phyloP scores from a whole-genome alignment of 2,329 filamentous ascomycete genomes.

The Thielaviopsis populi region DNA sequence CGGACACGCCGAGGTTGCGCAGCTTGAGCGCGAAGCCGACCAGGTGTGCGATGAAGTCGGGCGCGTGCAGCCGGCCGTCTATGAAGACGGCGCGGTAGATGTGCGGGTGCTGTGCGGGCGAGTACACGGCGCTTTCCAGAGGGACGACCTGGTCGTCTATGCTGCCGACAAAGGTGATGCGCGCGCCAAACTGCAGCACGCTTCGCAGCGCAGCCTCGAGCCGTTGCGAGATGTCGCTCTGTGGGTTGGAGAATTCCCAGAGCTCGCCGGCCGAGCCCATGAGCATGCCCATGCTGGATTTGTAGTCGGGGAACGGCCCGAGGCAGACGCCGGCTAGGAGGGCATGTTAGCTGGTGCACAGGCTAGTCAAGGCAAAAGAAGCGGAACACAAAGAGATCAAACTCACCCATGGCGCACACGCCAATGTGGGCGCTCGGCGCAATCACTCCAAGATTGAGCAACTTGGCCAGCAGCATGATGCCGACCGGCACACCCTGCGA shows the following conservation, averaged over 20 bases:
- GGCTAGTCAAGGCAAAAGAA: background rate
- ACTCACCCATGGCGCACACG: slow-evolving; percentile 58
- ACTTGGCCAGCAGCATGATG: slow-evolving; percentile 79
- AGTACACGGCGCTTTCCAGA: slow-evolving; percentile 64
- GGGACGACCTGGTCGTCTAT: slow-evolving; percentile 96
- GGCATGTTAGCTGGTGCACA: background rate
- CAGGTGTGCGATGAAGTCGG: slow-evolving; percentile 85
- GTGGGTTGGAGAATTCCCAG: slow-evolving; percentile 78
- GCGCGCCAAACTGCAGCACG: slow-evolving; percentile 62
- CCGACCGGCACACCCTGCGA: slow-evolving; percentile 91
- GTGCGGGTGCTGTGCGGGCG: slow-evolving; percentile 74
- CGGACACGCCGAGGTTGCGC: slow-evolving; percentile 79
- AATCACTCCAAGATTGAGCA: slow-evolving; percentile 80
- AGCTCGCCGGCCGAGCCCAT: slow-evolving; percentile 86
- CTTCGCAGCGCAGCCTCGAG: slow-evolving; percentile 63
- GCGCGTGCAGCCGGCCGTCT: slow-evolving; percentile 78
- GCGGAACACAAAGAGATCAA: slow-evolving; percentile 8
- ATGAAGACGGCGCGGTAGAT: slow-evolving; percentile 94
- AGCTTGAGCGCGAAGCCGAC: slow-evolving; percentile 88
- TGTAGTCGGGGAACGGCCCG: slow-evolving; percentile 84
- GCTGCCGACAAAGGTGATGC: slow-evolving; percentile 78
- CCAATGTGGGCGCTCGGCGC: slow-evolving; percentile 56
- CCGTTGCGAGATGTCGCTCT: slow-evolving; percentile 66
- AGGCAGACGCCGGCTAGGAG: slow-evolving; percentile 66
- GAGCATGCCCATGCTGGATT: slow-evolving; percentile 68